These are phyloP conservation scores for Torrubiellomyces zombiae DNA, from an alignment of 2,329 filamentous ascomycete species.

Conservation along the genomic window DNA sequence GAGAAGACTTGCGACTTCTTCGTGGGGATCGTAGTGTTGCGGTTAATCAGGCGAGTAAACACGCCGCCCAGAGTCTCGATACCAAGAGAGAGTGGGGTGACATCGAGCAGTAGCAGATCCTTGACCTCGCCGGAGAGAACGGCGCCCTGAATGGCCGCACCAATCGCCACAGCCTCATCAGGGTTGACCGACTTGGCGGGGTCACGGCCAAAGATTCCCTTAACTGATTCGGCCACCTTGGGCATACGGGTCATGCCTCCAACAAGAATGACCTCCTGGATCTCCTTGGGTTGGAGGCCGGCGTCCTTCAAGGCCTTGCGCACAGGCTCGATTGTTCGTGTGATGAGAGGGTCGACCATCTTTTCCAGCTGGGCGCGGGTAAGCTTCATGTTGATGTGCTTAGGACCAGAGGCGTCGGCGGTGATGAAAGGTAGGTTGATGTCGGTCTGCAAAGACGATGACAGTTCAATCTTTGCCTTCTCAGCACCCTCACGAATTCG, in stretches of 20 bases:
- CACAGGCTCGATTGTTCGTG: conserved; percentile 75
- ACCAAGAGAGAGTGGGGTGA: conserved; percentile 90
- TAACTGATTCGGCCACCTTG: conserved; percentile 91
- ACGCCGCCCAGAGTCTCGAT: conserved; percentile 97
- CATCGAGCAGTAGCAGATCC: conserved; percentile 86
- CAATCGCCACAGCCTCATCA: conserved; percentile 93
- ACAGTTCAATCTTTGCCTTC: conserved; percentile 99
- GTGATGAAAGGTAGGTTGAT: conserved; percentile 99
- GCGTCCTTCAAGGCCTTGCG: conserved; percentile 96
- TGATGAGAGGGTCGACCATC: conserved; percentile 80
- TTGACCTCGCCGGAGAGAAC: conserved; percentile 94
- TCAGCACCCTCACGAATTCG: conserved; percentile 96
- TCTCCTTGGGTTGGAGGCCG: conserved; percentile 76
- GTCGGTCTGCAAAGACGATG: conserved; percentile 85
- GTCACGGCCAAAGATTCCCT: conserved; percentile 90
- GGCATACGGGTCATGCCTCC: conserved; percentile 99
- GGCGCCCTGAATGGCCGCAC: conserved; percentile 92
- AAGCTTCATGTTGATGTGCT: conserved; percentile 97
- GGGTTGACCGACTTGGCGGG: conserved; percentile 98
- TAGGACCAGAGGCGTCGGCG: conserved; percentile 83
- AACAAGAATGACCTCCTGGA: conserved; percentile 94
- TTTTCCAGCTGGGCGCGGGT: conserved; percentile 82
- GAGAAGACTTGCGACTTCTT: conserved; percentile 99
- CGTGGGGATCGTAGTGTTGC: conserved; percentile 97
- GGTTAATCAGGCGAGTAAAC: conserved; percentile 95